A percentile compares a stretch with the other conserved stretches of the same genome.
phyloP scores from a whole-genome alignment of 495 filamentous ascomycete species.

The Lasiosphaeria ovina region DNA sequence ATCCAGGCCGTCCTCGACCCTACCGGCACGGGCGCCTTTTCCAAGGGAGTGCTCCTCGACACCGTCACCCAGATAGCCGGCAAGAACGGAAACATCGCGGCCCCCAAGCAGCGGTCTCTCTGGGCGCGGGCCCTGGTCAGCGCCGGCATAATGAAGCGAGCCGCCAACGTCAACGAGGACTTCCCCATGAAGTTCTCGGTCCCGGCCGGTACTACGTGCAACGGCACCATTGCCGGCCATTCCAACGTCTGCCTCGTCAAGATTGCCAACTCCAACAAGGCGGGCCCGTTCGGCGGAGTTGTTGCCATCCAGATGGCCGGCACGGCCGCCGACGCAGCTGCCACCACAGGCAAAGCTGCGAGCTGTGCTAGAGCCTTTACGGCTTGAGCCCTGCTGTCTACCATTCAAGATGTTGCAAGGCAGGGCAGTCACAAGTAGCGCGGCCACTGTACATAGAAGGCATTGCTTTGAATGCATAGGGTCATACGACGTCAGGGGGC shows the following conservation, averaged over 20 bases:
- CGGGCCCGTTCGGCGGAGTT: constrained; percentile 41
- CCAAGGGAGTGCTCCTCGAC: constrained; percentile 20
- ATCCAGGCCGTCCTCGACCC: constrained; percentile 38
- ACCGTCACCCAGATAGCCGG: constrained; percentile 26
- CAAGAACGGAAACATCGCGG: constrained; percentile 30
- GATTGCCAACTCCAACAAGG: constrained; percentile 36
- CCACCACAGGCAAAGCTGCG: not conserved
- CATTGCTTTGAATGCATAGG: too few relatives aligned
- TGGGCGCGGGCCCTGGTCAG: constrained; percentile 26
- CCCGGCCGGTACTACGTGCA: constrained; percentile 35
- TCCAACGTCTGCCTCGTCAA: constrained; percentile 39
- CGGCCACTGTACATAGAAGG: too few relatives aligned
- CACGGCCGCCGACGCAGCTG: not conserved
- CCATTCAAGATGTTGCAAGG: not conserved
- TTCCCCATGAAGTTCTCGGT: constrained; percentile 31
- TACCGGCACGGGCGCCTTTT: constrained; percentile 35
- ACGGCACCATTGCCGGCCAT: constrained; percentile 30
- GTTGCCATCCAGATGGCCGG: constrained; percentile 37
- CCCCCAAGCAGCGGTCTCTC: constrained; percentile 17
- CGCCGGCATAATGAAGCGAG: constrained; percentile 30
- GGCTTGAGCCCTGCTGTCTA: not conserved
- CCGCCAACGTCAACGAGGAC: constrained; percentile 37
- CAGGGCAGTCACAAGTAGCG: not conserved
- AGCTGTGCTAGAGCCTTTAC: constrained; percentile 5
- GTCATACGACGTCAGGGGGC: too few relatives aligned